Conservation (phyloP, 257 asterid genomes). For the Solanum bulbocastanum region DNA sequence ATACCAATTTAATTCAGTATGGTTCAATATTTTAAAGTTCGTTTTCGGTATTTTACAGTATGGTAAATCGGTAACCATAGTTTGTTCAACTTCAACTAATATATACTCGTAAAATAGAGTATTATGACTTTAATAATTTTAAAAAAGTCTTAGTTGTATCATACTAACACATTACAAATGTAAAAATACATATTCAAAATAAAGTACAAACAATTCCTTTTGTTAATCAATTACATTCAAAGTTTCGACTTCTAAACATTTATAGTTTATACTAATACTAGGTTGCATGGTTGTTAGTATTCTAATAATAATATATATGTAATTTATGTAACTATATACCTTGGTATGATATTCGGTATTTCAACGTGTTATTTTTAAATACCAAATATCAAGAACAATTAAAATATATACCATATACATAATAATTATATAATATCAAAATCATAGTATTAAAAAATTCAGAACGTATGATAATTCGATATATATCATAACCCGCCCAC, state of each 20-base stretch:
- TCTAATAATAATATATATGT: neutral
- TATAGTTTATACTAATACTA: neutral
- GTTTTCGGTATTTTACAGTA: neutral
- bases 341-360: fast-evolving
- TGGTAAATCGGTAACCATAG: too few species aligned
- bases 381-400: neutral
- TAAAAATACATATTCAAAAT: neutral
- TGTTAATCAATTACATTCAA: neutral
- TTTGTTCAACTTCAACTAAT: too few species aligned
- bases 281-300: neutral
- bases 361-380: fast-evolving
- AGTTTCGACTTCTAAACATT: neutral
- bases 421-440: too few species aligned
- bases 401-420: neutral
- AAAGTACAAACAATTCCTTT: neutral
- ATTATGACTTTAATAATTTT: too few species aligned
- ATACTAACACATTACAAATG: neutral
- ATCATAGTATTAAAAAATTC: too few species aligned
- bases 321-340: too few species aligned
- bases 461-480: too few species aligned
- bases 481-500: neutral
- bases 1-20: too few species aligned
- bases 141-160: neutral
- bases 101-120: too few species aligned
- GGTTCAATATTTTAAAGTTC: neutral